Percentiles rank a stretch among this genome's conserved stretches.
These are phyloP conservation scores for Gremmenia infestans DNA, from an alignment of 2,329 filamentous ascomycete species.

Conservation along the genomic window DNA sequence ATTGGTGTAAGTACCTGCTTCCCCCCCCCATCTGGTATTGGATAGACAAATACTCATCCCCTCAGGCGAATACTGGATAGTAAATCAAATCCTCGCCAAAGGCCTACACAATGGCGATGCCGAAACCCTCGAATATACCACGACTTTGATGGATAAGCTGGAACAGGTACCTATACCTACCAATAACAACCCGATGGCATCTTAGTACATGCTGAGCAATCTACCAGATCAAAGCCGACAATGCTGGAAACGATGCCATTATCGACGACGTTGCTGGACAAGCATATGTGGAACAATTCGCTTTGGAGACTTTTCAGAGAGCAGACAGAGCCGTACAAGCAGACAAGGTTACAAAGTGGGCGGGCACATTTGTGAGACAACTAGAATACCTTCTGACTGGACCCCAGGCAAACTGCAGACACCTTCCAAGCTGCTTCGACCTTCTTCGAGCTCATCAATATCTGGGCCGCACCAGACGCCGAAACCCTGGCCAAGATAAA, in stretches of 20 bases:
- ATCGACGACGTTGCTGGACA: conserved; percentile 80
- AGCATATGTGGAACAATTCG: conserved; percentile 93
- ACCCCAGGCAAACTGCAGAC: conserved; percentile 75
- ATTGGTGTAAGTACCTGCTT: conserved; percentile 71
- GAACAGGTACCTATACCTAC: conserved; percentile 54
- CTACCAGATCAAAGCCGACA: conserved; percentile 61
- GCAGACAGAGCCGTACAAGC: conserved; percentile 78
- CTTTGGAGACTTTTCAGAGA: conserved; percentile 77
- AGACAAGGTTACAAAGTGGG: conserved; percentile 80
- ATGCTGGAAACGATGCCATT: conserved; percentile 75
- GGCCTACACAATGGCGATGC: conserved; percentile 73
- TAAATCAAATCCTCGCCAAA: conserved; percentile 83
- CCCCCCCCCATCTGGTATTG: not conserved
- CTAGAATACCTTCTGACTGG: not conserved
- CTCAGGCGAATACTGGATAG: conserved; percentile 82
- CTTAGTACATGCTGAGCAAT: conserved; percentile 1
- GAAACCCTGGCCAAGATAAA: conserved; percentile 85
- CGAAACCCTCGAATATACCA: conserved; percentile 77
- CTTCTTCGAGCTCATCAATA: conserved; percentile 81
- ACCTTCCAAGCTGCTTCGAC: conserved; percentile 90
- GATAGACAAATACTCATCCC: conserved; percentile 18
- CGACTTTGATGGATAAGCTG: conserved; percentile 81
- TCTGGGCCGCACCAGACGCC: conserved; percentile 72
- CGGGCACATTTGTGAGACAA: conserved; percentile 26
- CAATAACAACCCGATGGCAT: conserved; percentile 1